Conservation (phyloP, 2,329 filamentous ascomycete genomes). For the Chaetomiaceae sp. region DNA sequence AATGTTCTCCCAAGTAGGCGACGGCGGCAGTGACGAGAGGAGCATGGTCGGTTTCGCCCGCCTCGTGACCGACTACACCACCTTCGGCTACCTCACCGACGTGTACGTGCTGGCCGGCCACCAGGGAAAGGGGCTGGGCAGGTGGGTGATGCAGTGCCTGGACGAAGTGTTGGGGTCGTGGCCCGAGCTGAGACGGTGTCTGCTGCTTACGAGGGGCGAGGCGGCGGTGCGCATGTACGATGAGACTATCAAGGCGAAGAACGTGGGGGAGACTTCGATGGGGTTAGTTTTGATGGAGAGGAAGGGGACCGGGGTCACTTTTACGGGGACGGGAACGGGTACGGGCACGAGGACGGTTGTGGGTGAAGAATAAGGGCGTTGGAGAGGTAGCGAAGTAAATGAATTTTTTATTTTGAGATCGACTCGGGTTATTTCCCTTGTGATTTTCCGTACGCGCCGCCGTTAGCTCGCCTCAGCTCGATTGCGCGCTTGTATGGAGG, state of each 20-base stretch:
- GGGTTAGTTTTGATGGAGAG: slow-evolving; percentile 31
- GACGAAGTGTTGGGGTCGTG: slow-evolving; percentile 53
- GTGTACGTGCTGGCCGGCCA: slow-evolving; percentile 59
- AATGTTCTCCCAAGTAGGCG: no score
- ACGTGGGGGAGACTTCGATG: slow-evolving; percentile 39
- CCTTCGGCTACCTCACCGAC: slow-evolving; percentile 66
- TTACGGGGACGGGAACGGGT: background rate
- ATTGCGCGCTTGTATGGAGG: slow-evolving; percentile 91
- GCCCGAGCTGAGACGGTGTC: slow-evolving; percentile 55
- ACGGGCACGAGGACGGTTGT: background rate
- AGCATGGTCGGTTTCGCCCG: slow-evolving; percentile 20
- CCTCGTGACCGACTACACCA: slow-evolving; percentile 62
- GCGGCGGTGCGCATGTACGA: slow-evolving; percentile 42
- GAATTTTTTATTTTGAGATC: slow-evolving; percentile 1
- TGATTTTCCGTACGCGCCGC: slow-evolving; percentile 73
- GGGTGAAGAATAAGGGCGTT: no score
- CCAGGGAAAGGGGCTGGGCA: slow-evolving; percentile 59
- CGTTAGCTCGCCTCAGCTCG: slow-evolving; percentile 72
- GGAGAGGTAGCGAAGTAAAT: background rate
- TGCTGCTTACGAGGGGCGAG: slow-evolving; percentile 47
- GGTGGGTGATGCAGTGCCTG: slow-evolving; percentile 59
- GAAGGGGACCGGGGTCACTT: background rate
- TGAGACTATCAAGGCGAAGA: slow-evolving; percentile 42
- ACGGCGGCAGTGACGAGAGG: no score
- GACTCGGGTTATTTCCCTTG: slow-evolving; percentile 31